Conservation (phyloP, 108 stramenopile species). For the Bacterosira constricta region DNA sequence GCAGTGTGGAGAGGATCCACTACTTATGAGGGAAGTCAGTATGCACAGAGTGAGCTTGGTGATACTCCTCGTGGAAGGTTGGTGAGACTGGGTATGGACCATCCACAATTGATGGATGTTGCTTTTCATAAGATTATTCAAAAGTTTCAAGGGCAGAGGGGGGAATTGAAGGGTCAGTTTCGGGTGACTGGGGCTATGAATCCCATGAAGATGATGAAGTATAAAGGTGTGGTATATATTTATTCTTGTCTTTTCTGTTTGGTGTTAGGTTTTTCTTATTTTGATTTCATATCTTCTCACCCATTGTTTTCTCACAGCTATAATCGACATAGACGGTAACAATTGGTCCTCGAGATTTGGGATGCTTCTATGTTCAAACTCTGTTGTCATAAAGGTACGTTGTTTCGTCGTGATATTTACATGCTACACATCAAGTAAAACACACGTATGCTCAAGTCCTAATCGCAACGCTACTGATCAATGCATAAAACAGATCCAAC, state of each 20-base stretch:
- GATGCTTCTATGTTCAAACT: constrained; percentile 34
- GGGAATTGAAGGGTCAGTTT: too few relatives aligned
- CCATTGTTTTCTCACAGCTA: constrained; percentile 6
- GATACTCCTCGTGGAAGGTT: background rate
- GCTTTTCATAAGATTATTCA: background rate
- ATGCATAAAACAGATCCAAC: constrained; percentile 19
- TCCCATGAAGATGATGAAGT: constrained; percentile 32
- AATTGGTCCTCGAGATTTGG: constrained; percentile 35
- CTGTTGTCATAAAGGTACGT: constrained; percentile 28
- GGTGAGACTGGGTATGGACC: background rate
- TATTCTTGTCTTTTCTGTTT: background rate
- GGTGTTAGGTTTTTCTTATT: constrained; percentile 5
- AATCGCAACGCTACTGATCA: too few relatives aligned
- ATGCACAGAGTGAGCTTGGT: background rate
- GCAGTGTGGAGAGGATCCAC: constrained; percentile 45
- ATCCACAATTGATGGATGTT: background rate
- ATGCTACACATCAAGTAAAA: too few relatives aligned
- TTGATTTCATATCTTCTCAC: background rate
- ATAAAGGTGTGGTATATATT: constrained; percentile 18
- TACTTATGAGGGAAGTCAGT: constrained; percentile 17
- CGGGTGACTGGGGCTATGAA: background rate
- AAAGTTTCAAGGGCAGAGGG: background rate
- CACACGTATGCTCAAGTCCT: too few relatives aligned
- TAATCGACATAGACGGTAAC: constrained; percentile 45
- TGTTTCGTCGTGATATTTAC: background rate